Base-by-base conservation (phyloP, 2,329 filamentous ascomycete species). In the Colletotrichum navitas region DNA sequence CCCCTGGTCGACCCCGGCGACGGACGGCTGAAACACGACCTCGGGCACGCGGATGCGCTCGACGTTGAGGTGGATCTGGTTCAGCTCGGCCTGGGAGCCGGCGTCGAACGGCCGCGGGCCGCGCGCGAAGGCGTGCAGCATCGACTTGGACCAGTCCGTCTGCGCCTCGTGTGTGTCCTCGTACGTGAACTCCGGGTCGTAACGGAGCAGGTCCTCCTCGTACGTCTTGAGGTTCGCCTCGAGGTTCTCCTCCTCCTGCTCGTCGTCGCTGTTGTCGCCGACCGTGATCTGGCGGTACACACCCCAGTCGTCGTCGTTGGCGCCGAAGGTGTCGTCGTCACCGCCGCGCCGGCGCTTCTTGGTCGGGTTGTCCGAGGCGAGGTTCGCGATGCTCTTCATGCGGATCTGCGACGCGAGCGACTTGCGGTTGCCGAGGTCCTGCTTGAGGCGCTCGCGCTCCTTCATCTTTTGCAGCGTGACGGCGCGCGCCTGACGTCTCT, bases 361-460 rank as follows among this genome's bases (percentile, higher is more conserved):
- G 74, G 87, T 85, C 0, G 95, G 94, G 7, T 90, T 91, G 80
- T 99, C 96, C 0, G 95, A 95, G 3, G 96, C 96, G 1, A 99
- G 91, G 78, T 97, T 98, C 71, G 96, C 96, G 70, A 99, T 94
- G 62, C 92, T 95, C 84, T 98, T 98, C 96, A 99, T 99, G 74
- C 96, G 93, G 83, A 97, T 97, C 81, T 98, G 95, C 68, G 93
- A 96, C 11, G 96, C 96, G 26, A 98, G 90, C 0, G 95, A 98
- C 81, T 99, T 99, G 78, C 96, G 93, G 82, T 98, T 98, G 68
- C 95, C 95, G 1, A 98, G 89, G 78, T 99, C 96, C 54, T 94
- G 94, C 83, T 97, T 98, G 73, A 98, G 88, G 24, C 95, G 90
- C 77, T 98, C 94, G 63, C 94, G 92, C 76, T 98, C 95, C 81